Percentiles rank a stretch among this genome's conserved stretches.
Evolutionary conservation across 345 rosid species (phyloP).

Genomic region (Eucalyptus urophylla): DNA sequence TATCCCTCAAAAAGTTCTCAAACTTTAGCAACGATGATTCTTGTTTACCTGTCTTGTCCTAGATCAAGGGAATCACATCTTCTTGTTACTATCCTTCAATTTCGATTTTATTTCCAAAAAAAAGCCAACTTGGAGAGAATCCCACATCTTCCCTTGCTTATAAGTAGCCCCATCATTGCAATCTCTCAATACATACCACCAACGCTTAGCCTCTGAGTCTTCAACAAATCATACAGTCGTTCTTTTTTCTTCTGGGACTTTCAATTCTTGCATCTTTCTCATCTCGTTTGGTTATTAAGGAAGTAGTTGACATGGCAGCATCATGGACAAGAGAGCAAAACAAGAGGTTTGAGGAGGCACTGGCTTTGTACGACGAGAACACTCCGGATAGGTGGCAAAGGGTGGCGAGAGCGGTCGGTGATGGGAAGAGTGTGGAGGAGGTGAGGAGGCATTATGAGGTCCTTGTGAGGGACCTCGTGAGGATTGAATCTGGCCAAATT

Average conservation of each 20-base stretch:
- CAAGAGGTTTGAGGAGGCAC: slow-evolving; percentile 8
- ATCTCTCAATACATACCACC: not conserved
- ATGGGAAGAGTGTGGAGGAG: slow-evolving; percentile 2
- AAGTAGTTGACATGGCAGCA: not conserved
- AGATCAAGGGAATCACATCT: not conserved
- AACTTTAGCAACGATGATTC: not conserved
- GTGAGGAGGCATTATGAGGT: slow-evolving; percentile 9
- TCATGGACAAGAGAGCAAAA: slow-evolving; percentile 8
- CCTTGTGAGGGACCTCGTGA: slow-evolving; percentile 1
- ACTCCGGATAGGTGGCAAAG: slow-evolving; percentile 4
- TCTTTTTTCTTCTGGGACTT: not conserved
- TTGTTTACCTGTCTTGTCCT: not conserved
- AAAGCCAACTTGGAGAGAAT: not conserved
- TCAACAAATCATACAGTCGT: not conserved
- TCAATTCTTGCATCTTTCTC: not conserved
- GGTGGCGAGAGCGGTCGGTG: slow-evolving; percentile 2
- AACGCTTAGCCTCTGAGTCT: not conserved
- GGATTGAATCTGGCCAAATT: slow-evolving; percentile 4
- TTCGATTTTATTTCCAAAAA: not conserved
- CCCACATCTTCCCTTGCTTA: not conserved
- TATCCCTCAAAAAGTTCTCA: not conserved
- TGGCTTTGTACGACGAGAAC: slow-evolving; percentile 4
- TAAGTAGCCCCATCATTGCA: not conserved
- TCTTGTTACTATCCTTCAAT: not conserved
- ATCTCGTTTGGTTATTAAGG: not conserved